These are phyloP conservation scores for Gracilaria vermiculophylla DNA, from an alignment of 23 red algal genomes.

Conservation along the genomic window DNA sequence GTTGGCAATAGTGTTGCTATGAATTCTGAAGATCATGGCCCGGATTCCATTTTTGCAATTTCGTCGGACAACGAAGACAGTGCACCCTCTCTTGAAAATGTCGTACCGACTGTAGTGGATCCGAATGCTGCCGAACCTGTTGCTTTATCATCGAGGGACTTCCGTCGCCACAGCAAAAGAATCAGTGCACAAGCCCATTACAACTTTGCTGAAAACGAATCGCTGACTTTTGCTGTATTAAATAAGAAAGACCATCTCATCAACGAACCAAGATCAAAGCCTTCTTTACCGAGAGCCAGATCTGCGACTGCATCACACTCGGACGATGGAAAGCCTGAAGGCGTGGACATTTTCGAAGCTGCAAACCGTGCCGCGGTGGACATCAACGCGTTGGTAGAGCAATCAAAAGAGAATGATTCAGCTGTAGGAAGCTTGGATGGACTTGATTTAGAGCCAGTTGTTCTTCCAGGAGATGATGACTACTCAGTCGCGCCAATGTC, in stretches of 20 bases:
- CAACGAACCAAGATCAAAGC: not conserved
- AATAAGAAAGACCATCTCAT: constrained; percentile 14
- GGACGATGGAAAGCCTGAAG: not conserved
- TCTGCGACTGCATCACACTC: not conserved
- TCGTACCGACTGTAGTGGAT: constrained; percentile 2
- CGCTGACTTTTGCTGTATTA: not conserved
- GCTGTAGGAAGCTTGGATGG: constrained; percentile 25
- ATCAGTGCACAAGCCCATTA: not conserved
- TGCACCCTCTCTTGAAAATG: not conserved
- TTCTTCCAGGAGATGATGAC: constrained; percentile 32
- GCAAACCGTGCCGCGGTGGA: constrained; percentile 19
- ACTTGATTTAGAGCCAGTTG: constrained; percentile 29
- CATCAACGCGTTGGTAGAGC: constrained; percentile 1
- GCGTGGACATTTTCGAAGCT: constrained; percentile 15
- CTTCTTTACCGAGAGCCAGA: not conserved
- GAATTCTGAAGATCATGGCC: not conserved
- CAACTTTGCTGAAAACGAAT: not conserved
- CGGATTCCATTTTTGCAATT: not conserved
- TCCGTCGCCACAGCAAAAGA: not conserved
- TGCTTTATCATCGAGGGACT: not conserved
- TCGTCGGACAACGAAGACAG: not conserved
- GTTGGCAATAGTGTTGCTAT: not conserved
- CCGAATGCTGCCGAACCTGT: constrained; percentile 15
- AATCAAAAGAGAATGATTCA: not conserved
- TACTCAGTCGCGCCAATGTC: constrained; percentile 44